These are phyloP conservation scores for Nakaseomyces sp. DNA, from an alignment of 1,139 yeast genomes.

Conservation along the genomic window DNA sequence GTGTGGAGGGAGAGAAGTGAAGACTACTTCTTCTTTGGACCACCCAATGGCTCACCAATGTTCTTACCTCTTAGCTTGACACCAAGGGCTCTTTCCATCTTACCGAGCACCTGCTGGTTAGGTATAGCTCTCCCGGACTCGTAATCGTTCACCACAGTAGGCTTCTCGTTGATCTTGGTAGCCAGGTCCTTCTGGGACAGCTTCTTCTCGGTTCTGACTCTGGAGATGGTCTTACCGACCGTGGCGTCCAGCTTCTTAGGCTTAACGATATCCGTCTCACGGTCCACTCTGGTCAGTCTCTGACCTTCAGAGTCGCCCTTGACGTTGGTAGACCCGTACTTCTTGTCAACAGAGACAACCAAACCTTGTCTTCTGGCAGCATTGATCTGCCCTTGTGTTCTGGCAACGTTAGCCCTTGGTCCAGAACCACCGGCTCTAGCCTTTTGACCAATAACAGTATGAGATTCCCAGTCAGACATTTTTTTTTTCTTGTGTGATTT, in stretches of 20 bases:
- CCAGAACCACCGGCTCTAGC: conserved; percentile 79
- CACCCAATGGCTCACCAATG: conserved; percentile 76
- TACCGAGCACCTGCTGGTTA: conserved; percentile 86
- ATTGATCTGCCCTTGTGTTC: conserved; percentile 66
- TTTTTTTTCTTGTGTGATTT: not conserved
- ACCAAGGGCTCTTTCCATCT: conserved; percentile 90
- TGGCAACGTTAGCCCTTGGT: conserved; percentile 80
- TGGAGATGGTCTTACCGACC: conserved; percentile 82
- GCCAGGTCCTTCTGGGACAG: conserved; percentile 94
- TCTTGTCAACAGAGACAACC: conserved; percentile 87
- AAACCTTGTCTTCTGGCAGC: conserved; percentile 91
- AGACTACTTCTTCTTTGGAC: conserved; percentile 34
- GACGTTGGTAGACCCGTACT: conserved; percentile 62
- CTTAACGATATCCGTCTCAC: conserved; percentile 87
- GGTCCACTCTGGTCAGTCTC: conserved; percentile 84
- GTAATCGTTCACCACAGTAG: conserved; percentile 88
- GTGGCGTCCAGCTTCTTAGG: conserved; percentile 76
- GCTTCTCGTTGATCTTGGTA: conserved; percentile 90
- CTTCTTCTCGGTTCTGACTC: conserved; percentile 82
- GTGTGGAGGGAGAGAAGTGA: no score
- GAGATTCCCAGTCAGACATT: conserved; percentile 78
- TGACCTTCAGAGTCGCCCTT: conserved; percentile 84
- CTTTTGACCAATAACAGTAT: conserved; percentile 78
- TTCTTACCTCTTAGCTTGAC: conserved; percentile 93
- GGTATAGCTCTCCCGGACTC: conserved; percentile 97